These are phyloP conservation scores for Fusarium sp. DNA, from an alignment of 2,329 filamentous ascomycete genomes.

Conservation along the genomic window DNA sequence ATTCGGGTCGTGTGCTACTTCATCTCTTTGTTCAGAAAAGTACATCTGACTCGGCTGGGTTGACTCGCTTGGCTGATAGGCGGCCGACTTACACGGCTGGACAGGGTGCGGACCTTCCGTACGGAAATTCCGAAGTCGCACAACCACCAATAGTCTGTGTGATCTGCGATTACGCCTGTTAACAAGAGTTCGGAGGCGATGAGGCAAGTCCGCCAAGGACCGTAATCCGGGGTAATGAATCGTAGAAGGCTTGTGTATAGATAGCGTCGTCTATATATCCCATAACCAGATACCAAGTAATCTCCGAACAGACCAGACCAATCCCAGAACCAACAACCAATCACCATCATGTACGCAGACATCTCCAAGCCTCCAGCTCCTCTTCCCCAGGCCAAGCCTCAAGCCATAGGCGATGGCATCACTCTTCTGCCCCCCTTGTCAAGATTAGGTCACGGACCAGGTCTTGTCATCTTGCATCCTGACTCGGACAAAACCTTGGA, in stretches of 20 bases:
- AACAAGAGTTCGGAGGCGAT: not conserved
- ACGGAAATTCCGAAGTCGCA: conserved; percentile 23
- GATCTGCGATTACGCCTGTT: not conserved
- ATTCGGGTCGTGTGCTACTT: not conserved
- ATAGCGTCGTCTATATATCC: not conserved
- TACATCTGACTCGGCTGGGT: not conserved
- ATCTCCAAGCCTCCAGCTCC: conserved; percentile 44
- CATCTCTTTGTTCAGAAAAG: not conserved
- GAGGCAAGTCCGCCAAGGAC: not conserved
- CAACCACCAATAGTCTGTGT: not conserved
- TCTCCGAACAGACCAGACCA: not conserved
- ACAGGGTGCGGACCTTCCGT: conserved; percentile 17
- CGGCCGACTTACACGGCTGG: not conserved
- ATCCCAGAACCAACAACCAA: not conserved
- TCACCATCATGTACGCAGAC: conserved; percentile 41
- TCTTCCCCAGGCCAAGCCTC: conserved; percentile 40
- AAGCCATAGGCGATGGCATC: conserved; percentile 31
- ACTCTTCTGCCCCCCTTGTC: conserved; percentile 50
- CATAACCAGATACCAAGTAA: not conserved
- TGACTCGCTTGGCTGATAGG: not conserved
- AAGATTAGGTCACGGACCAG: conserved; percentile 52
- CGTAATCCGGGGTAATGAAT: not conserved
- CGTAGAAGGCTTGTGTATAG: not conserved
- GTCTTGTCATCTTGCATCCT: conserved; percentile 48
- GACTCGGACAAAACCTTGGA: conserved; percentile 14